Conservation (phyloP, 1,284 basidiomycete species). For the Pholiota adiposa region DNA sequence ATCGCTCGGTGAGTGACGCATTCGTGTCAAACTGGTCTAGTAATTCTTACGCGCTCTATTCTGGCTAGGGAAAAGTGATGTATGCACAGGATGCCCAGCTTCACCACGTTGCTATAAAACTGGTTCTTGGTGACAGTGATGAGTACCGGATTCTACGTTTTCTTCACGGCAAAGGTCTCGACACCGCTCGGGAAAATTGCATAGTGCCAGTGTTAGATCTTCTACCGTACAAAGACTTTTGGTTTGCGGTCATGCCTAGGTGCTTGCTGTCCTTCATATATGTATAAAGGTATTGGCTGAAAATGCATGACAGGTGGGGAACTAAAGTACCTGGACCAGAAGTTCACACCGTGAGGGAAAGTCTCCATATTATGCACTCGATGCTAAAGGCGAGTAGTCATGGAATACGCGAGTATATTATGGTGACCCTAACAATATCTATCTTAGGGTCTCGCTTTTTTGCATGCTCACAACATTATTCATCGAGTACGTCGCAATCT, state of each 20-base stretch:
- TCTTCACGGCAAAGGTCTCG: constrained; percentile 12
- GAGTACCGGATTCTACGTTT: constrained; percentile 22
- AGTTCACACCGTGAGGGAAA: neutral
- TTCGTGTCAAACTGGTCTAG: neutral
- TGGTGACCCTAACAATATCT: neutral
- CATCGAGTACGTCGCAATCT: constrained; percentile 17
- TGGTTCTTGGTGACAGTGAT: constrained; percentile 17
- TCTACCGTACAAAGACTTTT: constrained; percentile 12
- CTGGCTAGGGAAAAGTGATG: constrained; percentile 5
- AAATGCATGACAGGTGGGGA: constrained; percentile 12
- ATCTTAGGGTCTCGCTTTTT: constrained; percentile 13
- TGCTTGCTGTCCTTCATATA: constrained; percentile 2
- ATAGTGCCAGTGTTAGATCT: constrained; percentile 25
- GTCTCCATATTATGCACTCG: constrained; percentile 14
- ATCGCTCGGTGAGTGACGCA: neutral
- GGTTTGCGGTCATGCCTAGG: constrained; percentile 27
- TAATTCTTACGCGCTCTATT: neutral
- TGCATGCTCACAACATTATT: constrained; percentile 17
- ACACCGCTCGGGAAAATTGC: constrained; percentile 16
- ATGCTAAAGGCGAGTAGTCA: constrained; percentile 15
- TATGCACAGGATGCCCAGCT: constrained; percentile 23
- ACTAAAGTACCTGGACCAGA: neutral
- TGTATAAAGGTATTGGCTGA: neutral
- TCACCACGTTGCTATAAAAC: constrained; percentile 26
- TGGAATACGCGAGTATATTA: neutral